These are phyloP conservation scores for Orbilia ellipsospora DNA, from an alignment of 2,329 filamentous ascomycete genomes.

Conservation along the genomic window DNA sequence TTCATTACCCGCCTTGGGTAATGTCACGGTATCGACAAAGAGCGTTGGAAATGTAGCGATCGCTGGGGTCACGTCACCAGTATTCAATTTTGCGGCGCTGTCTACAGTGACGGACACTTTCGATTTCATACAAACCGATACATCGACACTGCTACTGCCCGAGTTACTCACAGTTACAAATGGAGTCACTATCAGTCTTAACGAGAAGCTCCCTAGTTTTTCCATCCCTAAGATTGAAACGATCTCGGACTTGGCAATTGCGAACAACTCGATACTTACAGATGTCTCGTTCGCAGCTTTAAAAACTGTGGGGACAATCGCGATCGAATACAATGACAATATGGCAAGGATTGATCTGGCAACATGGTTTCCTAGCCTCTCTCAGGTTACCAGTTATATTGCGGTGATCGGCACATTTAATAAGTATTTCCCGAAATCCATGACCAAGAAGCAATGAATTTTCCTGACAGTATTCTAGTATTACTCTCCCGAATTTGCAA, in stretches of 20 bases:
- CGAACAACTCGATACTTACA: conserved; percentile 20
- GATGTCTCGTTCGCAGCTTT: conserved; percentile 13
- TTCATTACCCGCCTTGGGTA: conserved; percentile 4
- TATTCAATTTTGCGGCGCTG: conserved; percentile 1
- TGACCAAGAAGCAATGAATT: background rate
- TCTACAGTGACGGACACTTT: conserved; percentile 18
- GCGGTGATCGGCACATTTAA: conserved; percentile 17
- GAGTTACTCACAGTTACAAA: conserved; percentile 10
- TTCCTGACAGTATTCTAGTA: background rate
- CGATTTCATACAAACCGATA: conserved; percentile 22
- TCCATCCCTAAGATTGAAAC: conserved; percentile 8
- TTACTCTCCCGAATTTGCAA: conserved; percentile 27
- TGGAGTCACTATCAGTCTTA: conserved; percentile 17
- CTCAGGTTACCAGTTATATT: conserved; percentile 26
- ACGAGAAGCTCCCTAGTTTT: conserved; percentile 4
- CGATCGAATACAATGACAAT: conserved; percentile 19
- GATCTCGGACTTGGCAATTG: conserved; percentile 22
- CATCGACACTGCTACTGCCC: conserved; percentile 15
- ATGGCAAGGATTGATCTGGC: conserved; percentile 23
- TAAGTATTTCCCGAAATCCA: conserved; percentile 2
- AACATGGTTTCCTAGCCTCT: conserved; percentile 26
- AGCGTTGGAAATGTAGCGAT: conserved; percentile 3
- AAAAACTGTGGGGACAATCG: conserved; percentile 4
- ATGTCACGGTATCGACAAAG: conserved; percentile 9
- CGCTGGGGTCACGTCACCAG: conserved; percentile 17